Evolutionary conservation across 495 filamentous ascomycete genomes (phyloP).

Genomic region (Aspergillus baeticus): DNA sequence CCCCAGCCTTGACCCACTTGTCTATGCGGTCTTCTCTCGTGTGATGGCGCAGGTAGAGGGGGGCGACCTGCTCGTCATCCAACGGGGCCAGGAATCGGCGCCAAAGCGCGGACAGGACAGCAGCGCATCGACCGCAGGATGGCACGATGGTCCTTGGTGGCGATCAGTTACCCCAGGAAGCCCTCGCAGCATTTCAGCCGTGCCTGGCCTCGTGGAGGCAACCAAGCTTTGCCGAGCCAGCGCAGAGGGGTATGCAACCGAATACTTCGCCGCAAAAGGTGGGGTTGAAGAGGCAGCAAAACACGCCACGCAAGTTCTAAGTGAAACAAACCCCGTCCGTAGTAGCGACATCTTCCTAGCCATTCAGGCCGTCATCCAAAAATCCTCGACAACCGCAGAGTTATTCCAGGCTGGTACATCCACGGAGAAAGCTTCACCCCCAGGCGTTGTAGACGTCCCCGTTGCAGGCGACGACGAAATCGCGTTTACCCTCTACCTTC

Average conservation of each 20-base stretch:
- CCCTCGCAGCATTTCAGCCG: slow-evolving; percentile 74
- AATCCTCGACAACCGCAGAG: slow-evolving; percentile 45
- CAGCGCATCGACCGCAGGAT: slow-evolving; percentile 58
- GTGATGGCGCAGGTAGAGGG: slow-evolving; percentile 99
- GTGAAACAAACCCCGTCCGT: slow-evolving; percentile 83
- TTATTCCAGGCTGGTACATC: slow-evolving; percentile 63
- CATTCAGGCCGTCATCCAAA: slow-evolving; percentile 78
- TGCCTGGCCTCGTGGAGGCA: slow-evolving; percentile 78
- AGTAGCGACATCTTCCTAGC: slow-evolving; percentile 93
- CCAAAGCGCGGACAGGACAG: slow-evolving; percentile 62
- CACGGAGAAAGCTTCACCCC: slow-evolving; percentile 53
- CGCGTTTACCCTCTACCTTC: slow-evolving; percentile 84
- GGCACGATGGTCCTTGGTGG: slow-evolving; percentile 98
- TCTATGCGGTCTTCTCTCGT: slow-evolving; percentile 89
- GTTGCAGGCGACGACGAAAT: slow-evolving; percentile 59
- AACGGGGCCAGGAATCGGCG: slow-evolving; percentile 82
- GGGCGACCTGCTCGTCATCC: slow-evolving; percentile 93
- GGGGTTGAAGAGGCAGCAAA: slow-evolving; percentile 79
- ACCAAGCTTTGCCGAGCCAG: slow-evolving; percentile 85
- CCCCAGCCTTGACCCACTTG: slow-evolving; percentile 88
- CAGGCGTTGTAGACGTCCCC: slow-evolving; percentile 49
- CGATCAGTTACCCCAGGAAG: slow-evolving; percentile 58
- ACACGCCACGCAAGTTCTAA: slow-evolving; percentile 68
- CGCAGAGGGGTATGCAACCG: slow-evolving; percentile 81
- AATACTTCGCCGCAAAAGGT: slow-evolving; percentile 74